A percentile compares a stretch with the other conserved stretches of the same genome.
These are phyloP conservation scores for Irpex sp. DNA, from an alignment of 1,284 basidiomycete genomes.

Conservation along the genomic window DNA sequence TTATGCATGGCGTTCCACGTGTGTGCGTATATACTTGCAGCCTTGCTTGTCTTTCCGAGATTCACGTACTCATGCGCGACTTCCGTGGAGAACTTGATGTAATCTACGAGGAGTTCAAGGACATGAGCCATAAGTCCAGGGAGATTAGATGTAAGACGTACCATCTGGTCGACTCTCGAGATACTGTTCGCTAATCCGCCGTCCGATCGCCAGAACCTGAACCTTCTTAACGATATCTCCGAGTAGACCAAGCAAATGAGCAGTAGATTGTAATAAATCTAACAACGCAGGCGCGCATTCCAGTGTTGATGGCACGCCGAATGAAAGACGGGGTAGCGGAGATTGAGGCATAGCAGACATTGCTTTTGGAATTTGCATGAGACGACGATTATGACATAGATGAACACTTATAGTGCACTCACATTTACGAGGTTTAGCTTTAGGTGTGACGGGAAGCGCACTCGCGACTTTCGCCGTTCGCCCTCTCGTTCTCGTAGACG, in stretches of 20 bases:
- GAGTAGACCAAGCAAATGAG: conserved; percentile 65
- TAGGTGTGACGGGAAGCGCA: conserved; percentile 24
- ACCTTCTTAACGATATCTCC: conserved; percentile 43
- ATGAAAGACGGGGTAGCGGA: not conserved
- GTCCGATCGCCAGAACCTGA: conserved; percentile 30
- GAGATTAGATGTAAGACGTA: conserved; percentile 24
- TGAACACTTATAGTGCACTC: not conserved
- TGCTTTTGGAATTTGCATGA: not conserved
- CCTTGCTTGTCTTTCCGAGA: conserved; percentile 72
- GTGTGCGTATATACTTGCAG: conserved; percentile 58
- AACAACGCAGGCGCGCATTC: not conserved
- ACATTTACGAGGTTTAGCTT: conserved; percentile 16
- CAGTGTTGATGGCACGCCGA: not conserved
- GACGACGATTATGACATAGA: not conserved
- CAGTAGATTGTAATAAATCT: conserved; percentile 36
- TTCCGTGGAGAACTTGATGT: conserved; percentile 60
- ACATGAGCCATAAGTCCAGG: not conserved
- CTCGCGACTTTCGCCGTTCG: conserved; percentile 6
- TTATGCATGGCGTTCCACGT: conserved; percentile 42
- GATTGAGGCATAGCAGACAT: not conserved
- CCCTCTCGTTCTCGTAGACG: conserved; percentile 8
- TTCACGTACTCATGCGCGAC: conserved; percentile 76
- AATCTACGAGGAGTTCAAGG: conserved; percentile 40
- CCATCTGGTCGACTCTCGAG: conserved; percentile 42
- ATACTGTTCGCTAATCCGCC: conserved; percentile 26